Evolutionary conservation across 169 alveolate genomes (phyloP), one percentile per base, ranked within the genome.

Genomic region (Theileria parva): DNA sequence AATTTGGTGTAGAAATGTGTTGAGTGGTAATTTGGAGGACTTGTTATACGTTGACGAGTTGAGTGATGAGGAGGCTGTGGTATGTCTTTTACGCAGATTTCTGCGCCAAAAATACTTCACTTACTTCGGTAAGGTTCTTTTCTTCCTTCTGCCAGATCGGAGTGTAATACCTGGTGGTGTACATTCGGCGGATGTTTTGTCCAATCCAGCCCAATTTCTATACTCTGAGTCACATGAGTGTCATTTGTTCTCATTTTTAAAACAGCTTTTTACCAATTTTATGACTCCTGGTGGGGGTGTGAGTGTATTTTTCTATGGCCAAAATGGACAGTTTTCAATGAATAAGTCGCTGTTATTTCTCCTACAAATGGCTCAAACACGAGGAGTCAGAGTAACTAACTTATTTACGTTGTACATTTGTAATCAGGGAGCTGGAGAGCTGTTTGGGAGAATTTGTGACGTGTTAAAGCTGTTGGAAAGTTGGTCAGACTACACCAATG

Each of bases 51-150:
- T 68, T 19, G 89, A 83, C 23, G 81, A 65, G 27, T 70, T 83
- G 27, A 59, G 51, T 27, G 39, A 48, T n/a, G 27, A 61, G 3
- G 70, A 59, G 7, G 60, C 50, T 30, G 76, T 59, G 17, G 79
- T 67, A 8, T 51, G 69, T 23, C 21, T 83, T 21, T 74, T 59
- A 48, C 32, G 81, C 34, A 27, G 89, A 17, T 76, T 75, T 53
- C 27, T 23, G 0, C 23, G 27, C 19, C 76, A 61, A 9, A 79
- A 59, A 27, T 34, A 39, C 67, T 83, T 76, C 32, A 53, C 89
- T 6, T 83, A 83, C 30, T 83, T 83, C 53, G 89, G 89, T 11
- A 83, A 83, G n/a, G 75, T 77, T 28, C 80, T 83, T 25, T 76
- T 83, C 81, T 83, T 75, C 70, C 66, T 83, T 53, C 28, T 59